These are phyloP conservation scores for Gaertneriomyces semiglobifer DNA, from an alignment of 192 early-diverging fungal genomes.

Conservation along the genomic window DNA sequence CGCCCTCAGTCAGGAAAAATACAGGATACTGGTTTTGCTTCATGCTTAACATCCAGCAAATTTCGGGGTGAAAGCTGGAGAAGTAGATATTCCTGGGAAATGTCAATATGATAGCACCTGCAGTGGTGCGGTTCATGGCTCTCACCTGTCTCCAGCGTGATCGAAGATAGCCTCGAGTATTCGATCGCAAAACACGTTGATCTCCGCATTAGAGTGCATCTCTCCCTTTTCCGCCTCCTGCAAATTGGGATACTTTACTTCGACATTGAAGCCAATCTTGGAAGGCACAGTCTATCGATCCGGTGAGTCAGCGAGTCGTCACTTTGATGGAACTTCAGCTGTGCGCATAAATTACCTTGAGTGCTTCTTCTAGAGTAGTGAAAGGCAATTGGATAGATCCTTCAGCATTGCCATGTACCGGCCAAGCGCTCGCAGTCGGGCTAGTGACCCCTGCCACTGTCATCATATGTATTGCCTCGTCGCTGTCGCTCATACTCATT, in stretches of 20 bases:
- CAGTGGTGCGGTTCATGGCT: neutral
- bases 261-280: slow-evolving; percentile 85
- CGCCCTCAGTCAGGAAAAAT: slow-evolving; percentile 88
- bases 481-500: slow-evolving; percentile 24
- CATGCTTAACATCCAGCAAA: slow-evolving; percentile 75
- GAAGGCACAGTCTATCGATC: slow-evolving; percentile 60
- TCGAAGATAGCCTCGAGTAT: slow-evolving; percentile 77
- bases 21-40: slow-evolving; percentile 87
- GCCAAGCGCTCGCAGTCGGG: slow-evolving; percentile 36
- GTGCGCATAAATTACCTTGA: slow-evolving; percentile 23
- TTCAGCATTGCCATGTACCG: slow-evolving; percentile 69
- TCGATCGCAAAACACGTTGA: slow-evolving; percentile 81
- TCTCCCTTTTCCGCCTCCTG: slow-evolving; percentile 80
- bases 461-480: neutral
- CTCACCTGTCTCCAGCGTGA: slow-evolving; percentile 36
- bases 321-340: neutral
- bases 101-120: neutral
- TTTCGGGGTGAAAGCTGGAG: slow-evolving; percentile 90
- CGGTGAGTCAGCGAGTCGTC: neutral
- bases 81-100: slow-evolving; percentile 77
- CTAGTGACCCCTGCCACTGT: no score
- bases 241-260: slow-evolving; percentile 93
- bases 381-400: slow-evolving; percentile 85
- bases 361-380: slow-evolving; percentile 74
- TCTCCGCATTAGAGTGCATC: slow-evolving; percentile 63